These are phyloP conservation scores for Pestalotiopsis sp. DNA, from an alignment of 2,329 filamentous ascomycete genomes.

Conservation along the genomic window DNA sequence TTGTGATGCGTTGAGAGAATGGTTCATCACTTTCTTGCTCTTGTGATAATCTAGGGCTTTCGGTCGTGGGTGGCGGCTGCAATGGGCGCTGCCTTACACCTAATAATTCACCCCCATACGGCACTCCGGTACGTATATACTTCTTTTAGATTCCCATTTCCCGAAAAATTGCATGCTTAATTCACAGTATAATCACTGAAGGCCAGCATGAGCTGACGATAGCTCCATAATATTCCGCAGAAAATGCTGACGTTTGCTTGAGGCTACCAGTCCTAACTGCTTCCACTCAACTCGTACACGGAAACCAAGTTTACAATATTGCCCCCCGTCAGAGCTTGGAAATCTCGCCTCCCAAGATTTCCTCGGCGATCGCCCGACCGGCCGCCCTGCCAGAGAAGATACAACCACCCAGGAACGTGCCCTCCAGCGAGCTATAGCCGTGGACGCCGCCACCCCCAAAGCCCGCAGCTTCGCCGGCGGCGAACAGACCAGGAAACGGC, in stretches of 20 bases:
- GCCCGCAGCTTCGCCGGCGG: conserved; percentile 62
- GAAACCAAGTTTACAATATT: too few relatives aligned
- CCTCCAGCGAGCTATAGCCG: conserved; percentile 64
- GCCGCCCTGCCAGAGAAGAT: conserved; percentile 64
- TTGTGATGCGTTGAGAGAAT: neutral
- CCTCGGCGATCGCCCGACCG: conserved; percentile 55
- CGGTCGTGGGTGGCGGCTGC: neutral
- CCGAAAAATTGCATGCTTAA: too few relatives aligned
- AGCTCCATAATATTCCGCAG: too few relatives aligned
- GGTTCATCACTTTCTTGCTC: too few relatives aligned
- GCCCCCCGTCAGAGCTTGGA: neutral
- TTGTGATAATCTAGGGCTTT: neutral
- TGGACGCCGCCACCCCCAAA: conserved; percentile 66
- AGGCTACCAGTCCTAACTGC: too few relatives aligned
- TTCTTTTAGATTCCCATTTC: too few relatives aligned
- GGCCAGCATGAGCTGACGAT: too few relatives aligned
- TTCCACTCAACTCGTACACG: too few relatives aligned
- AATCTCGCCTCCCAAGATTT: conserved; percentile 32
- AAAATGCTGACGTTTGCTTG: too few relatives aligned
- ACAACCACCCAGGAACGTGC: conserved; percentile 64
- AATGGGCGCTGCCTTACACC: neutral
- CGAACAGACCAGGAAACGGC: conserved; percentile 57
- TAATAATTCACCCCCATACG: too few relatives aligned
- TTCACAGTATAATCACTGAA: too few relatives aligned
- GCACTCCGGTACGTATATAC: neutral